Evolutionary conservation across 768 basidiomycete species (phyloP).

Genomic region (Pilatotrama ljubarskyi): DNA sequence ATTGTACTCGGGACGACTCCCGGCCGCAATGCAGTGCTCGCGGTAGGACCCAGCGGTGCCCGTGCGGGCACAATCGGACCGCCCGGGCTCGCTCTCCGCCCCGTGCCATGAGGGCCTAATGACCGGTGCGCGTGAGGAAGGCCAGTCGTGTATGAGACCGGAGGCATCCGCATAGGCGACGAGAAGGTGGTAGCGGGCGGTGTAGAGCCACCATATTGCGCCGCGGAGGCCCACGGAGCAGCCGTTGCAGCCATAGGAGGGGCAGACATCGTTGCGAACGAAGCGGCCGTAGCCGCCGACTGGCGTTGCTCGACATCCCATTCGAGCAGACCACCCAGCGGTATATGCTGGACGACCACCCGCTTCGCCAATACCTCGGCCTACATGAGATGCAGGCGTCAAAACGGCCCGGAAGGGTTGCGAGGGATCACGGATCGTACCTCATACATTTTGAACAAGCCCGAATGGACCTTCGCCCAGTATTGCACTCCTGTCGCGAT

Average conservation of each 20-base stretch:
- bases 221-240: slow-evolving; percentile 24
- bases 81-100: background rate
- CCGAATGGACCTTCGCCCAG: slow-evolving; percentile 89
- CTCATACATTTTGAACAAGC: slow-evolving; percentile 95
- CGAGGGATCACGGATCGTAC: slow-evolving; percentile 37
- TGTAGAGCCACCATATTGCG: background rate
- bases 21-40: slow-evolving; percentile 23
- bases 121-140: background rate
- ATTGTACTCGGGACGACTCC: background rate
- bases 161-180: background rate
- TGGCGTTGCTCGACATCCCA: slow-evolving; percentile 45
- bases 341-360: slow-evolving; percentile 95
- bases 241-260: slow-evolving; percentile 14
- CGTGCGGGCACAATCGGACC: slow-evolving; percentile 20
- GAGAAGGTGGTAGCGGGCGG: background rate
- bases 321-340: slow-evolving; percentile 77
- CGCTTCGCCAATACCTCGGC: slow-evolving; percentile 92
- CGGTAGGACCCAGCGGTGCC: slow-evolving; percentile 26
- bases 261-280: background rate
- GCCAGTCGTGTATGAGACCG: background rate
- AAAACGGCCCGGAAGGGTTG: background rate
- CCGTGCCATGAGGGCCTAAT: background rate
- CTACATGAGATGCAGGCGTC: slow-evolving; percentile 34
- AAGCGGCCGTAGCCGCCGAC: background rate
- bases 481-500: slow-evolving; percentile 87